phyloP scores from a whole-genome alignment of 305 asterid species.

The Solanum hybrid region DNA sequence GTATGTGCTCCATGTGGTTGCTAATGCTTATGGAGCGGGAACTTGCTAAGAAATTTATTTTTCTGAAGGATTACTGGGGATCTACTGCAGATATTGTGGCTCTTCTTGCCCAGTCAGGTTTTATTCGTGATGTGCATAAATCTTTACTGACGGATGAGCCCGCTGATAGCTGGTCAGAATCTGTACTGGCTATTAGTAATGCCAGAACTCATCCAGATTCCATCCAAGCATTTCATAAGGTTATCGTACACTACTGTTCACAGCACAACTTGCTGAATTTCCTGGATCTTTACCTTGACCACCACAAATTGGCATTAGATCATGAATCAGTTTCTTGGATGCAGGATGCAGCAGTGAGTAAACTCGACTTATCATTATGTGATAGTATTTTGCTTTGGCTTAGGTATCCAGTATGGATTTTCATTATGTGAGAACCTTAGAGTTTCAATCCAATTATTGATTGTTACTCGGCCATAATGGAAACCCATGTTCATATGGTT shows the following conservation, averaged over 20 bases:
- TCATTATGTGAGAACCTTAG: background rate
- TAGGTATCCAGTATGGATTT: background rate
- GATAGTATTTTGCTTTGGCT: background rate
- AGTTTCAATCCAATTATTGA: background rate
- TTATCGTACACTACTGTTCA: slow-evolving; percentile 55
- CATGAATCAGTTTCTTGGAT: slow-evolving; percentile 50
- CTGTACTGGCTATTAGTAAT: slow-evolving; percentile 40
- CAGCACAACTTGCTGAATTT: slow-evolving; percentile 80
- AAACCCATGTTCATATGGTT: background rate
- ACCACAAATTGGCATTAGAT: slow-evolving; percentile 71
- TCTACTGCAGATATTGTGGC: slow-evolving; percentile 59
- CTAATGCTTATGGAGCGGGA: slow-evolving; percentile 73
- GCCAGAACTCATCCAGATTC: slow-evolving; percentile 45
- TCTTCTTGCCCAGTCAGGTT: slow-evolving; percentile 82
- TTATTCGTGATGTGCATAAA: slow-evolving; percentile 34
- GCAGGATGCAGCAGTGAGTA: slow-evolving; percentile 78
- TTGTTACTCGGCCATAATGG: background rate
- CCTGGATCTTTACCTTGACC: slow-evolving; percentile 84
- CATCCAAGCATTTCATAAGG: slow-evolving; percentile 71
- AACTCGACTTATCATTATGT: slow-evolving; percentile 1
- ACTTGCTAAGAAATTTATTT: slow-evolving; percentile 69
- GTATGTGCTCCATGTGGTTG: slow-evolving; percentile 61
- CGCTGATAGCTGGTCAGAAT: slow-evolving; percentile 41
- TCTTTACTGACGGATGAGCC: slow-evolving; percentile 35
- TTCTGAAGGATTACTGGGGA: slow-evolving; percentile 73